These are phyloP conservation scores for Penicillium sp. DNA, from an alignment of 2,329 filamentous ascomycete species.

Conservation along the genomic window DNA sequence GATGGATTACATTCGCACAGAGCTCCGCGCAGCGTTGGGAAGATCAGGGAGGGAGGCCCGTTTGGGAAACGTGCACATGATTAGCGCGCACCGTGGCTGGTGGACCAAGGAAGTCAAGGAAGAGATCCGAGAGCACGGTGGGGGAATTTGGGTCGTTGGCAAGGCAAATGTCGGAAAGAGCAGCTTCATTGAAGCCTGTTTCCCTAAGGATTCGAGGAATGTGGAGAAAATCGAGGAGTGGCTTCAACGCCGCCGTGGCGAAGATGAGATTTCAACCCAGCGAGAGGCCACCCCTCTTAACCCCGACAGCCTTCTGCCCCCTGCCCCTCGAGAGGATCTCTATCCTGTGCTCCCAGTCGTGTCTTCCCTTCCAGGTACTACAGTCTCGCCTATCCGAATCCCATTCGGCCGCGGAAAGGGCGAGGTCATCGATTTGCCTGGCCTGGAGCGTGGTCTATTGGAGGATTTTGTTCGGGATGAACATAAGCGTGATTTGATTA, in stretches of 20 bases:
- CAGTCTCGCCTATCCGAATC: conserved; percentile 88
- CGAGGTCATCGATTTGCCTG: conserved; percentile 90
- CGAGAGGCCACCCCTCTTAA: conserved; percentile 22
- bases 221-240: conserved; percentile 37
- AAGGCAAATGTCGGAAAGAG: conserved; percentile 98
- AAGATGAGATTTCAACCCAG: conserved; percentile 14
- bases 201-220: conserved; percentile 67
- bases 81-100: conserved; percentile 84
- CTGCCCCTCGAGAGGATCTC: conserved; percentile 66
- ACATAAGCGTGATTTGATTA: conserved; percentile 66
- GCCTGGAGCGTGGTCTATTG: conserved; percentile 71
- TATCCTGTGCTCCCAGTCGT: conserved; percentile 85
- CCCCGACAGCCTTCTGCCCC: conserved; percentile 64
- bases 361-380: conserved; percentile 85
- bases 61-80: conserved; percentile 81
- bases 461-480: conserved; percentile 67
- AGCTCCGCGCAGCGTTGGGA: conserved; percentile 74
- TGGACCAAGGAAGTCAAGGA: conserved; percentile 86
- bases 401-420: conserved; percentile 83
- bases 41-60: conserved; percentile 65
- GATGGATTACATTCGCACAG: conserved; percentile 78
- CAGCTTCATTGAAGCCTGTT: conserved; percentile 80
- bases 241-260: conserved; percentile 28
- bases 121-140: conserved; percentile 77
- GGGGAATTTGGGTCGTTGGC: conserved; percentile 93